Percentiles rank a stretch among this genome's conserved stretches.
These are phyloP conservation scores for Ceratobasidium papillatum DNA, from an alignment of 1,284 basidiomycete species.

Conservation along the genomic window DNA sequence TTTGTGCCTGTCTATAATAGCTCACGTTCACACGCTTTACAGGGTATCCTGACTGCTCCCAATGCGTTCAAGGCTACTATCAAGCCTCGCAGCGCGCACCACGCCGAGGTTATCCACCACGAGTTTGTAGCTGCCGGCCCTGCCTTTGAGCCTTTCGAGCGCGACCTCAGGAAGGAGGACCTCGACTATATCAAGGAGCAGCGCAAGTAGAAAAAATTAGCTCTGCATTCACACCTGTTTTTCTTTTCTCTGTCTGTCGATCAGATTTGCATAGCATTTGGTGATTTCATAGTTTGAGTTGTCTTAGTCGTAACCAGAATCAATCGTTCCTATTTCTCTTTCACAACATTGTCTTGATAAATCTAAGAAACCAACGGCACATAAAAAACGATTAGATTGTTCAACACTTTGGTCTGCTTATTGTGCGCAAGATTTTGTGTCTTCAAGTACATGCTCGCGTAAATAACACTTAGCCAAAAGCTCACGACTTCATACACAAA, in stretches of 20 bases:
- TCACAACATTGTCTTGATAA: not conserved
- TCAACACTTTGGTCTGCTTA: no score
- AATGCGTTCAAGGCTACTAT: conserved; percentile 44
- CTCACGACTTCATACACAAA: no score
- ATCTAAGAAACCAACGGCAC: no score
- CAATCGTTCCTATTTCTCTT: not conserved
- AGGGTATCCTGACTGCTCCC: conserved; percentile 43
- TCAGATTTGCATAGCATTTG: not conserved
- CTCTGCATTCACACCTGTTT: not conserved
- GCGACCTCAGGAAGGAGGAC: conserved; percentile 38
- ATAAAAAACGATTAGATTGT: no score
- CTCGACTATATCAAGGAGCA: conserved; percentile 20
- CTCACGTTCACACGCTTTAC: not conserved
- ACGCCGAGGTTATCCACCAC: conserved; percentile 43
- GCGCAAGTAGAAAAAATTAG: conserved; percentile 26
- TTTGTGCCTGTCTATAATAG: not conserved
- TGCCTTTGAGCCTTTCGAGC: conserved; percentile 42
- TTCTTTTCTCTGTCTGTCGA: not conserved
- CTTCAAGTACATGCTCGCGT: no score
- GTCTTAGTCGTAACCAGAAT: not conserved
- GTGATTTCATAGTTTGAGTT: not conserved
- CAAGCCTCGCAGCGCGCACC: conserved; percentile 35
- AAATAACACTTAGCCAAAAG: no score
- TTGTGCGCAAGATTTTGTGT: no score
- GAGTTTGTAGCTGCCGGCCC: conserved; percentile 40